phyloP scores from a whole-genome alignment of 495 filamentous ascomycete genomes.

The Lasiosphaeria ovina region DNA sequence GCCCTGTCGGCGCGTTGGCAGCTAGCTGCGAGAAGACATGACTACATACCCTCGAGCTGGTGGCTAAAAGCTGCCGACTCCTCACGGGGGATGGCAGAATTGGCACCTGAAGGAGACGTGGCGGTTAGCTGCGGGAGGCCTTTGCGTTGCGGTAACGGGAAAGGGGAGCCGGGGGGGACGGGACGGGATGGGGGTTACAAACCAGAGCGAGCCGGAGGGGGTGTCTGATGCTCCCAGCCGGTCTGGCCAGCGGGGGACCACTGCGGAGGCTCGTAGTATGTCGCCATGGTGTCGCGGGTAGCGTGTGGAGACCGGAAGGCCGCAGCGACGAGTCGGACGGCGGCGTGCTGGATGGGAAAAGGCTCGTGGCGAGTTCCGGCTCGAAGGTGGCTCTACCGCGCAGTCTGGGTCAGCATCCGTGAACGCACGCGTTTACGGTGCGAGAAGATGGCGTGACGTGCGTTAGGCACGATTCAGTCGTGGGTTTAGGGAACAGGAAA shows the following conservation, averaged over 20 bases:
- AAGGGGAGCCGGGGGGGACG: not conserved
- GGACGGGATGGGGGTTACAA: slow-evolving; percentile 17
- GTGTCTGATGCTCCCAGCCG: slow-evolving; percentile 74
- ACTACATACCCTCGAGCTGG: slow-evolving; percentile 85
- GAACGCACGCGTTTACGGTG: slow-evolving; percentile 10
- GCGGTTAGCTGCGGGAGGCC: slow-evolving; percentile 34
- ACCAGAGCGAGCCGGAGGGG: slow-evolving; percentile 86
- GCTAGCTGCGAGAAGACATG: not conserved
- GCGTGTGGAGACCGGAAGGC: slow-evolving; percentile 34
- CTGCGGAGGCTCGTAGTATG: slow-evolving; percentile 83
- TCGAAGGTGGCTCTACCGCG: slow-evolving; percentile 16
- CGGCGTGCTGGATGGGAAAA: not conserved
- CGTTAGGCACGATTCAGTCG: slow-evolving; percentile 10
- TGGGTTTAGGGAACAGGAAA: too few species aligned
- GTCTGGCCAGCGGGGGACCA: slow-evolving; percentile 67
- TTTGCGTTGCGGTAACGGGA: not conserved
- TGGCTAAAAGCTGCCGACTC: slow-evolving; percentile 78
- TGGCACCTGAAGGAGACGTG: slow-evolving; percentile 58
- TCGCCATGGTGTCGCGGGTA: slow-evolving; percentile 58
- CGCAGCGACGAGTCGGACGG: slow-evolving; percentile 28
- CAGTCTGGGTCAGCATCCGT: slow-evolving; percentile 16
- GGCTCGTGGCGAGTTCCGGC: slow-evolving; percentile 17
- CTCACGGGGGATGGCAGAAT: slow-evolving; percentile 72
- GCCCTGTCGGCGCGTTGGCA: not conserved
- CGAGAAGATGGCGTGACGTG: slow-evolving; percentile 18